phyloP scores from a whole-genome alignment of 306 rosid genomes.

The Citrullus colocynthis region DNA sequence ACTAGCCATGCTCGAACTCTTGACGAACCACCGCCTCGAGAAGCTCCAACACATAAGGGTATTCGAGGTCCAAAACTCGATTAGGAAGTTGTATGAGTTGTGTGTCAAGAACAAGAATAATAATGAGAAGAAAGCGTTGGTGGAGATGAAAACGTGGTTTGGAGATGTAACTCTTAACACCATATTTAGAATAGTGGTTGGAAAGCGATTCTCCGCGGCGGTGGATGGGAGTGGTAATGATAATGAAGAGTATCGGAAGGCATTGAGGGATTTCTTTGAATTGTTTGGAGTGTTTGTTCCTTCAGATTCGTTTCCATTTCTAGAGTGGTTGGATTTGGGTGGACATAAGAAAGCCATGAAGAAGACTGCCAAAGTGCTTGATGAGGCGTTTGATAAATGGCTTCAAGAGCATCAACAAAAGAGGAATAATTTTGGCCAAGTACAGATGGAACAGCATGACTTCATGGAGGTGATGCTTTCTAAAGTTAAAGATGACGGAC shows the following conservation, averaged over 20 bases:
- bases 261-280: conserved; percentile 31
- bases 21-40: not conserved
- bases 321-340: conserved; percentile 38
- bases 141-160: not conserved
- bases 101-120: not conserved
- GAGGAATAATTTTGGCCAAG: not conserved
- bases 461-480: not conserved
- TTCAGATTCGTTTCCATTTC: conserved; percentile 40
- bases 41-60: not conserved
- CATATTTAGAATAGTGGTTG: conserved; percentile 19
- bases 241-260: conserved; percentile 32
- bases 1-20: not conserved
- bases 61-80: not conserved
- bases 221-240: not conserved
- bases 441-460: not conserved
- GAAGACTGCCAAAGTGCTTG: not conserved
- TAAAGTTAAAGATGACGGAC: not conserved
- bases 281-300: conserved; percentile 39
- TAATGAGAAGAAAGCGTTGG: conserved; percentile 18
- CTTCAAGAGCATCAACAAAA: not conserved
- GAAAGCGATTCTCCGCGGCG: conserved; percentile 4
- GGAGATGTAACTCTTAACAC: conserved; percentile 34
- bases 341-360: conserved; percentile 40
- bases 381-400: not conserved
- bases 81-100: too few species aligned